A percentile compares a stretch with the other conserved stretches of the same genome.
Conservation (phyloP, 345 rosid species). For the Citrus hindsii region DNA sequence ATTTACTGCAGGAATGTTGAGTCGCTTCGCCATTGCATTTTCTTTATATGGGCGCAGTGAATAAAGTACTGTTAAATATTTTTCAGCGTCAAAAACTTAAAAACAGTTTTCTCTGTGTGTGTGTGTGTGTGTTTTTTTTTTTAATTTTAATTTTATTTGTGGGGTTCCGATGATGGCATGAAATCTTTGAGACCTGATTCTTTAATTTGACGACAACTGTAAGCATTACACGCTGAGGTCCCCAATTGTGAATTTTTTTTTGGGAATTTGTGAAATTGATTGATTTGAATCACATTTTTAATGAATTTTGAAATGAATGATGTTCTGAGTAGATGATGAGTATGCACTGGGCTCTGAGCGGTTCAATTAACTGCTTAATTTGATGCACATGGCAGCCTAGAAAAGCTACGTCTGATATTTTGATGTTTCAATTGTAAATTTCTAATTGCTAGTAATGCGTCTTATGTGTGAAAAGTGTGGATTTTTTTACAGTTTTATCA, state of each 20-base stretch:
- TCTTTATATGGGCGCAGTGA: slow-evolving; percentile 35
- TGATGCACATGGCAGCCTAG: slow-evolving; percentile 59
- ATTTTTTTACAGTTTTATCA: no score
- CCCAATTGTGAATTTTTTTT: not conserved
- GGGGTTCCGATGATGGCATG: slow-evolving; percentile 51
- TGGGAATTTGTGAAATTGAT: not conserved
- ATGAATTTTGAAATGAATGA: not conserved
- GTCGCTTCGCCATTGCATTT: slow-evolving; percentile 32
- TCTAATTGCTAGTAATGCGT: not conserved
- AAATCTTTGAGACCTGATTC: slow-evolving; percentile 62
- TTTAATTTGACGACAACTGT: slow-evolving; percentile 32
- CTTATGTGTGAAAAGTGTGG: no score
- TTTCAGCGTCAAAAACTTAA: accelerated
- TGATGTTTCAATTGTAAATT: no score
- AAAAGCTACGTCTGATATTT: slow-evolving; percentile 46
- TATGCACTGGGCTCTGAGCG: slow-evolving; percentile 67
- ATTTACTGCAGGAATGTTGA: slow-evolving; percentile 47
- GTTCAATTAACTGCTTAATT: slow-evolving; percentile 17
- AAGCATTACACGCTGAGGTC: slow-evolving; percentile 47
- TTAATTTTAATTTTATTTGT: no score
- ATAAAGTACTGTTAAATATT: slow-evolving; percentile 37
- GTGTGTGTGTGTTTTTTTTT: no score
- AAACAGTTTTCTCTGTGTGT: no score
- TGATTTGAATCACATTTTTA: not conserved
- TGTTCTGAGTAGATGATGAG: slow-evolving; percentile 37